Base-by-base conservation (phyloP, 192 early-diverging fungal genomes). In the Physocladia obscura region DNA sequence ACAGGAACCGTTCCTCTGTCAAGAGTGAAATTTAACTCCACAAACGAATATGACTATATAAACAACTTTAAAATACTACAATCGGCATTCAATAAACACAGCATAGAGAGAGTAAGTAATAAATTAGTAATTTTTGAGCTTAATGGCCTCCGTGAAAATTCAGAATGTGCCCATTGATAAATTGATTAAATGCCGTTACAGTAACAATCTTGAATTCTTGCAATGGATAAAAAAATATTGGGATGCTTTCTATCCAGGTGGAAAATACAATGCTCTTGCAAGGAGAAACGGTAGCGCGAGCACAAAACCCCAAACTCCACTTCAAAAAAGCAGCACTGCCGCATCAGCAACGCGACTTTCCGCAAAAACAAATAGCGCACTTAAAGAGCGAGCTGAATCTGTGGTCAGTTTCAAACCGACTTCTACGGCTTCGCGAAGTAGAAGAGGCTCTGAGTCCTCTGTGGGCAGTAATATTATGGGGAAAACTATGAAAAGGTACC, bases 181-280 rank as follows among this genome's bases (percentile, higher is more conserved):
- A 31, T 82, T 96, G 52, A 84, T 93, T 70, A 96, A 94, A 75
- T 92, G 91, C 76, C 89, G 89, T 54, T 93, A 94, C 76, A 92
- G 93, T 78, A 93, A 96, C 77, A 96, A 96, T 74, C 84, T 96
- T 55, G 94, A 96, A 81, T 93, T 96, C 69, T 76, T 94, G 70
- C 94, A 96, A 73, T 96, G 93, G 92, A 55, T 94, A 51, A 94
- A 92, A 73, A 84, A 83, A 58, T 93, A 84, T 76, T 93, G 91
- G 93, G 92, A 96, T 71, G 78, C 79, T 19, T 88, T 91, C 72
- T 89, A 81, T 71, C 83, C 90, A 22, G 87, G 88, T 32, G 84
- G 84, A 22, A 62, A 68, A 24, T 96, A 94, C 74, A 89, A 96
- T 75, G 91, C 93, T 4, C 65, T 77, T 3, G 84, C 78, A 21